Evolutionary conservation across 139 green algal genomes (phyloP).

Genomic region (Gonium pectorale): DNA sequence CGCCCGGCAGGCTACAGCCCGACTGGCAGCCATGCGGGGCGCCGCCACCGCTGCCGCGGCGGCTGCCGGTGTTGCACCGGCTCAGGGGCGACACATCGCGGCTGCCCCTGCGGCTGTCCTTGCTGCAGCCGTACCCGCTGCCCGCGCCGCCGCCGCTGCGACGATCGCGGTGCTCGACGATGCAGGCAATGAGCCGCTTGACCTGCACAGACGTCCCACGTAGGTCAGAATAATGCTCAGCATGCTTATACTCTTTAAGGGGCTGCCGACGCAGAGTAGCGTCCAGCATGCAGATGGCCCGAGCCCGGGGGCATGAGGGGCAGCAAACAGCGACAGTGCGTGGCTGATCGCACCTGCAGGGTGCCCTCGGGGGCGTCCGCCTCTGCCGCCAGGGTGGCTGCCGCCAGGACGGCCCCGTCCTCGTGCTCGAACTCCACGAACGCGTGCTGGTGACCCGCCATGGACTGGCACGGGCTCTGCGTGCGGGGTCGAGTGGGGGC

Average conservation of each 20-base stretch:
- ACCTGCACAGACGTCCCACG: slow-evolving; percentile 43
- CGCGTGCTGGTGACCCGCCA: slow-evolving; percentile 48
- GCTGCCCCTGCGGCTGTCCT: slow-evolving; percentile 25
- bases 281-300: no score
- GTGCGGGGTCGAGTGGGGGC: not conserved
- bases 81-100: slow-evolving; percentile 21
- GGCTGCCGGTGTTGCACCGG: not conserved
- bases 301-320: no score
- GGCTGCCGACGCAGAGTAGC: no score
- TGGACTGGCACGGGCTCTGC: slow-evolving; percentile 32
- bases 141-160: not conserved
- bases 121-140: slow-evolving; percentile 30
- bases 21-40: not conserved
- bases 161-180: slow-evolving; percentile 38
- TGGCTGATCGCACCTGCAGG: no score
- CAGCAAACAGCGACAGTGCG: no score
- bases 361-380: not conserved
- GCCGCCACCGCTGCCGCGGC: slow-evolving; percentile 16
- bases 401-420: slow-evolving; percentile 46
- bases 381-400: slow-evolving; percentile 45
- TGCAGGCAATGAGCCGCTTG: slow-evolving; percentile 23
- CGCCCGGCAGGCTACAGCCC: no score
- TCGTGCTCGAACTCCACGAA: slow-evolving; percentile 67
- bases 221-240: no score
- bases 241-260: no score